Evolutionary conservation across 805 yeast species (phyloP), one percentile per base, ranked within the genome.

Genomic region (Metschnikowia peoriensis): DNA sequence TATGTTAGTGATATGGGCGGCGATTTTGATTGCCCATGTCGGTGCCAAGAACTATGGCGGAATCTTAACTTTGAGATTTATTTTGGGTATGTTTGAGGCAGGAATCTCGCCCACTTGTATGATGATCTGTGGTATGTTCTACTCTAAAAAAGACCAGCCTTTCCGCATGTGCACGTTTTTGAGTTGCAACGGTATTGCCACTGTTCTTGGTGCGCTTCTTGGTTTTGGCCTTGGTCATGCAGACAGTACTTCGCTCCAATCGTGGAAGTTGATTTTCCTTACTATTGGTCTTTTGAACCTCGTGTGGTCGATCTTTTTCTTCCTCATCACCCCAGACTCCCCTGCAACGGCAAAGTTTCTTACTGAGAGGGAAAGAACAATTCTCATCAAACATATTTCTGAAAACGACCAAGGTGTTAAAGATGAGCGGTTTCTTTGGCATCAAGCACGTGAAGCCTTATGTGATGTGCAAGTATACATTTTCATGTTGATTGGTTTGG

Each of bases 191-290:
- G 66, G 65, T 2, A 44, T 61, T 22, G 66, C 63, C 38, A 63
- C 62, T 44, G 60, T 62, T 6, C 16, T 56, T 28, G 66, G 66
- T 11, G 64, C 61, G 16, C 39, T 62, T 17, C 47, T 62, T 38
- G 60, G 63, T 38, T 62, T 49, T 48, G 46, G 47, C 34, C 59
- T 61, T 42, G 64, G 61, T 45, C 50, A 49, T 29, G 60, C 61
- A n/a, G 38, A 53, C 29, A 47, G 50, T 39, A 44, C 55, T 9
- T 45, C 58, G 9, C 35, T 62, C 27, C 38, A 50, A 35, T 61
- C 64, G 6, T 62, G 65, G 65, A 52, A 59, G 46, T 52, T 62
- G 32, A 53, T 61, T 55, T 62, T 60, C 44, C 48, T 62, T 46
- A 62, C 62, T 28, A 55, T 61, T 39, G 66, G 66, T 1, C 37